These are phyloP conservation scores for Aspergillus melleus DNA, from an alignment of 2,329 filamentous ascomycete species.

Conservation along the genomic window DNA sequence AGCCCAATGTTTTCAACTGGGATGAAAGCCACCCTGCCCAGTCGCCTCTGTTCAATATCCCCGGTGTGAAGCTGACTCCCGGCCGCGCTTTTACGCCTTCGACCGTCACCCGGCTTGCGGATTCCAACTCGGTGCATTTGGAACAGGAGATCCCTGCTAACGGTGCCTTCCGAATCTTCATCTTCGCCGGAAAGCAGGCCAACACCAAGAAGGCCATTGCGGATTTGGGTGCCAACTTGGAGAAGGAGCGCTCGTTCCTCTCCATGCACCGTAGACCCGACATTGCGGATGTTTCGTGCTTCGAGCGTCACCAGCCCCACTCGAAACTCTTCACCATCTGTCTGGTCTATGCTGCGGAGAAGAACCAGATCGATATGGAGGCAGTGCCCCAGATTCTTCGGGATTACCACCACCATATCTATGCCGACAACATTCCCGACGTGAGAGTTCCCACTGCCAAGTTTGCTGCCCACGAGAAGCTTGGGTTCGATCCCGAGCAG, in stretches of 20 bases:
- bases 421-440: constrained; percentile 81
- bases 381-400: constrained; percentile 70
- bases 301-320: constrained; percentile 83
- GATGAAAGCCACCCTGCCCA: constrained; percentile 69
- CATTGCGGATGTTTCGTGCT: constrained; percentile 64
- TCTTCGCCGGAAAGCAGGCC: constrained; percentile 73
- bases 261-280: constrained; percentile 64
- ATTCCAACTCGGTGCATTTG: constrained; percentile 85
- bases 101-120: constrained; percentile 80
- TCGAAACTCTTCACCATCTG: constrained; percentile 78
- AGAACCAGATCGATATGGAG: constrained; percentile 70
- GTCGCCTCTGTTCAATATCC: constrained; percentile 67
- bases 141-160: constrained; percentile 89
- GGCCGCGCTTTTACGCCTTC: constrained; percentile 76
- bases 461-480: constrained; percentile 80
- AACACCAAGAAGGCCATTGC: constrained; percentile 63
- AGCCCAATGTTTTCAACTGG: constrained; percentile 83
- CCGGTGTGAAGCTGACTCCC: constrained; percentile 65
- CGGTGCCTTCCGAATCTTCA: constrained; percentile 80
- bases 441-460: constrained; percentile 66
- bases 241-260: constrained; percentile 71
- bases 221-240: constrained; percentile 68
- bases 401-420: constrained; percentile 78
- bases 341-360: constrained; percentile 69
- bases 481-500: constrained; percentile 71